Evolutionary conservation across 2,329 filamentous ascomycete species (phyloP), one percentile per base, ranked within the genome.

Genomic region (Herpotrichia juniperi): DNA sequence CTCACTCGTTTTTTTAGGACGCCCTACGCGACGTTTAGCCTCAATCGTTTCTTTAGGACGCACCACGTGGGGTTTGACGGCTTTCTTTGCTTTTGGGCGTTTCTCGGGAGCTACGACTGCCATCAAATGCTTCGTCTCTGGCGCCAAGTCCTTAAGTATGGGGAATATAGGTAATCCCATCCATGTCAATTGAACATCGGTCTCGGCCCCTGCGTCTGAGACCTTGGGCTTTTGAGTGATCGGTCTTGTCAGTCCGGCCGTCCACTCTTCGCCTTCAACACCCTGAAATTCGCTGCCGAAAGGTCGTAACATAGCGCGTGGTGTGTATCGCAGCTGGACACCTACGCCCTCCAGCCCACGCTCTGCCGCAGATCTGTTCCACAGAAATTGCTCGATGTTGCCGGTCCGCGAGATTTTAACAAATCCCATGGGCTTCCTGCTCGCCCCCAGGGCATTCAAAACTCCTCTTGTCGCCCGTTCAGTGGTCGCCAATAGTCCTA

Each of bases 381-480:
- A 93, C 3, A 91, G 60, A 71, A 92, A 83, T 74, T 93, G 88
- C 63, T 80, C 74, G 19, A 91, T 68, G 7, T 67, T 67, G 0
- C 89, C 89, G 2, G 81, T 78, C 14, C 64, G 63, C 1, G 81
- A 81, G 53, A 89, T 85, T 49, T 83, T 84, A 22, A 90, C 72
- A 63, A 86, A 96, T 0, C 87, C 86, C 79, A 96, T 83, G 1
- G 91, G 89, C 77, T 83, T 86, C 31, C 76, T 72, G 66, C 88
- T 89, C 51, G 84, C 77, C 4, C 81, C 81, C 59, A 97, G 67
- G 21, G 90, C 86, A 42, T 91, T 86, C 51, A 90, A 78, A 2
- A 96, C 86, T 1, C 93, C 93, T 65, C 85, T 89, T 0, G 92
- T 96, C 26, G 91, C 89, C 47, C 85, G 79, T 54, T 82, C 79